phyloP scores from a whole-genome alignment of 2,329 filamentous ascomycete genomes.

The Trichophaea hybrida region DNA sequence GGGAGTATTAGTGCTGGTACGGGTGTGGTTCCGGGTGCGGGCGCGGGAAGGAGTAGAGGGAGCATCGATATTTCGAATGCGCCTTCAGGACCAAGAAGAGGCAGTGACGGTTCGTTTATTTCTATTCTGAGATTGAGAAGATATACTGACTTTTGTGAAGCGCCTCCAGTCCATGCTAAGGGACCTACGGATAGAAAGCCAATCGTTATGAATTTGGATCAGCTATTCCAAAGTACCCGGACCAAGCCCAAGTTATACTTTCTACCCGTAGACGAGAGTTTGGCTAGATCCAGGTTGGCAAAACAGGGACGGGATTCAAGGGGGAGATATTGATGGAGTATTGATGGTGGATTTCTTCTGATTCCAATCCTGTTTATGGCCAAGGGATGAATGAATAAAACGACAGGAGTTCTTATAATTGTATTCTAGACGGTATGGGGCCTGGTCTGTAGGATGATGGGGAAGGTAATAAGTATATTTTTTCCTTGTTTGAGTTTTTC shows the following conservation, averaged over 20 bases:
- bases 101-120: slow-evolving; percentile 11
- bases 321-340: background rate
- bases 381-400: background rate
- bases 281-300: slow-evolving; percentile 23
- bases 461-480: too few species aligned
- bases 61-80: slow-evolving; percentile 7
- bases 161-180: background rate
- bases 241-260: slow-evolving; percentile 27
- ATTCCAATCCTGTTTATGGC: background rate
- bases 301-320: slow-evolving; percentile 8
- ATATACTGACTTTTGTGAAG: background rate
- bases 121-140: background rate
- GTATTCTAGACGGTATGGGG: background rate
- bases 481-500: too few species aligned
- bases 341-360: too few species aligned
- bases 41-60: background rate
- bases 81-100: slow-evolving; percentile 15
- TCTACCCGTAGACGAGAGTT: slow-evolving; percentile 24
- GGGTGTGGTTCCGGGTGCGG: background rate
- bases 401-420: background rate
- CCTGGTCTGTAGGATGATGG: too few species aligned
- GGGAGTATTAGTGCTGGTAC: background rate
- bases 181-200: background rate
- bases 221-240: slow-evolving; percentile 24
- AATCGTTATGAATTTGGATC: slow-evolving; percentile 22